Percentiles rank a stretch among this genome's conserved stretches.
These are phyloP conservation scores for Leucocoprinus leucothites DNA, from an alignment of 768 basidiomycete species.

Conservation along the genomic window DNA sequence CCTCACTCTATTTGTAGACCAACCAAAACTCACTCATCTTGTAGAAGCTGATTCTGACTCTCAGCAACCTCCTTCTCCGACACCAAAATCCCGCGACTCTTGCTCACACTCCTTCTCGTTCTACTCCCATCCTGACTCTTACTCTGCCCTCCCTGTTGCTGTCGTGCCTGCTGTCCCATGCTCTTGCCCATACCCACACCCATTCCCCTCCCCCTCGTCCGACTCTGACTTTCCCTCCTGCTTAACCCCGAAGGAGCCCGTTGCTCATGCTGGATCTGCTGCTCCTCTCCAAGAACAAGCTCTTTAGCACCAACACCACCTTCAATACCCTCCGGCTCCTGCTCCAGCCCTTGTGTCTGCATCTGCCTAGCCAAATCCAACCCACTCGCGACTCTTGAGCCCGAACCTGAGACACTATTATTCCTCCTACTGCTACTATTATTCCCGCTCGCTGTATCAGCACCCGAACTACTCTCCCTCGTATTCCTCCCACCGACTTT, in stretches of 20 bases:
- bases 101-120: constrained; percentile 48
- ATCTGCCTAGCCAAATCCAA: constrained; percentile 2
- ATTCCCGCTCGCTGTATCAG: constrained; percentile 51
- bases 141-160: constrained; percentile 15
- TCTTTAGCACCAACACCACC: not conserved
- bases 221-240: constrained; percentile 46
- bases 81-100: constrained; percentile 21
- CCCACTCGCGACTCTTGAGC: constrained; percentile 9
- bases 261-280: not conserved
- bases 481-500: constrained; percentile 47
- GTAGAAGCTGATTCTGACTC: constrained; percentile 47
- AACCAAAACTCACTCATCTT: constrained; percentile 57
- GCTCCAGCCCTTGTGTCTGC: too few species aligned
- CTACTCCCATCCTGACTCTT: constrained; percentile 17
- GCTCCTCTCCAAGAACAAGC: not conserved
- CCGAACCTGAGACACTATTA: constrained; percentile 39
- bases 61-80: constrained; percentile 31
- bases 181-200: constrained; percentile 37
- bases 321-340: constrained; percentile 19
- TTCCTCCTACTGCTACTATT: constrained; percentile 38
- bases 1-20: not conserved
- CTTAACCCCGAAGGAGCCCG: constrained; percentile 15
- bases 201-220: constrained; percentile 32
- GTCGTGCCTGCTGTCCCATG: constrained; percentile 46
- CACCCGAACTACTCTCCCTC: constrained; percentile 55